Percentiles rank a stretch among this genome's conserved stretches.
Conservation (phyloP, 1,139 yeast genomes). For the Suhomyces coccinellae region DNA sequence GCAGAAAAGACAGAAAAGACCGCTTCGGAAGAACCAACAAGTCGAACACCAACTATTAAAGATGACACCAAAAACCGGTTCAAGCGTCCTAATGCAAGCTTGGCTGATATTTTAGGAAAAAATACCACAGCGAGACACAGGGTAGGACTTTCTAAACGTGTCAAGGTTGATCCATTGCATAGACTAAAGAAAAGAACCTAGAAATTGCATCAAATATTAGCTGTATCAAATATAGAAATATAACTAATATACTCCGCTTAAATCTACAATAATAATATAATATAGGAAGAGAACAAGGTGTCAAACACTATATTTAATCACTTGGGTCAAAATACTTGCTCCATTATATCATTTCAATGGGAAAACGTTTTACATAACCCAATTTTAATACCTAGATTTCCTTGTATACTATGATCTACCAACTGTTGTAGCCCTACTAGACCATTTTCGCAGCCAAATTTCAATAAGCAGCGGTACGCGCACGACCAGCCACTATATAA, state of each 20-base stretch:
- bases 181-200: background rate
- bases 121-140: slow-evolving; percentile 19
- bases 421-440: no score
- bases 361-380: no score
- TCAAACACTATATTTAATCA: no score
- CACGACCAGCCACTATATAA: slow-evolving; percentile 10
- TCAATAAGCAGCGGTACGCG: background rate
- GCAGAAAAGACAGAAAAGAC: background rate
- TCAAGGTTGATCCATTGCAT: slow-evolving; percentile 36
- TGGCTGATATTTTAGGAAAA: slow-evolving; percentile 22
- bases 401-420: no score
- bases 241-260: no score
- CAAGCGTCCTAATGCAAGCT: slow-evolving; percentile 9
- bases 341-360: no score
- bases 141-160: slow-evolving; percentile 35
- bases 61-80: background rate
- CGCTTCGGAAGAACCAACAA: background rate
- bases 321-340: no score
- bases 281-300: no score
- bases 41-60: background rate
- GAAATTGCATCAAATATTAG: no score
- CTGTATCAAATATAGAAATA: no score
- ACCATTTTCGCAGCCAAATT: slow-evolving; percentile 2
- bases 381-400: no score
- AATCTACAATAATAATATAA: no score